These are phyloP conservation scores for Fraxinus dipetala DNA, from an alignment of 305 asterid genomes.

Conservation along the genomic window DNA sequence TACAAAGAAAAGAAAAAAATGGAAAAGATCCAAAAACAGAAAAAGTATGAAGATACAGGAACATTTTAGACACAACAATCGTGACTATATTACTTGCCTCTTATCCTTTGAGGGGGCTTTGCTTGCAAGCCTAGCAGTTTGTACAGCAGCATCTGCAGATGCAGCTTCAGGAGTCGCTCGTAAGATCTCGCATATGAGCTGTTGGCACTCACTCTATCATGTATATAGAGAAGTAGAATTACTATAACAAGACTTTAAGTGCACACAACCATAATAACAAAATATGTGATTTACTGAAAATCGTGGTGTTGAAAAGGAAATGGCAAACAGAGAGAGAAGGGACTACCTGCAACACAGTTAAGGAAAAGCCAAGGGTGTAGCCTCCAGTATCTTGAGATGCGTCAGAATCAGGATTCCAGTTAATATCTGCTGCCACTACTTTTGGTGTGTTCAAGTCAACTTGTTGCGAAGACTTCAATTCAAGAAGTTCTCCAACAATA, in stretches of 20 bases:
- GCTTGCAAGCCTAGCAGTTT: constrained; percentile 94
- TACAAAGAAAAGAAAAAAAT: constrained; percentile 1
- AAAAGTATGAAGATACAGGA: constrained; percentile 17
- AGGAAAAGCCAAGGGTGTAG: constrained; percentile 83
- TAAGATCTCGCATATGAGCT: constrained; percentile 95
- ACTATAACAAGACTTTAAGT: neutral
- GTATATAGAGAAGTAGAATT: constrained; percentile 15
- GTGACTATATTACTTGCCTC: constrained; percentile 53
- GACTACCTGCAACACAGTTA: constrained; percentile 88
- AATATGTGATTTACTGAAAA: constrained; percentile 18
- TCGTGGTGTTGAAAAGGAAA: constrained; percentile 7
- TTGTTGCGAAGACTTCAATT: constrained; percentile 83
- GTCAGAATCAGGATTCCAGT: constrained; percentile 85
- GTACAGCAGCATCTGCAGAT: constrained; percentile 97
- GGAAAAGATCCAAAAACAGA: neutral
- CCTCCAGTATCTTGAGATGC: constrained; percentile 88
- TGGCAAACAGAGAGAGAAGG: constrained; percentile 23
- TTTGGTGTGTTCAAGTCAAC: constrained; percentile 80
- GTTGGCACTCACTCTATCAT: constrained; percentile 97
- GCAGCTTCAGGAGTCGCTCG: constrained; percentile 99
- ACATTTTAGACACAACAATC: constrained; percentile 21
- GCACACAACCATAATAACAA: constrained; percentile 13
- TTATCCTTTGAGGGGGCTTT: constrained; percentile 87
- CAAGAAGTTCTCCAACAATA: constrained; percentile 95
- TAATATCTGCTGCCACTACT: constrained; percentile 61